Evolutionary conservation across 2,329 filamentous ascomycete species (phyloP).

Genomic region (Lachnum nothofagi): DNA sequence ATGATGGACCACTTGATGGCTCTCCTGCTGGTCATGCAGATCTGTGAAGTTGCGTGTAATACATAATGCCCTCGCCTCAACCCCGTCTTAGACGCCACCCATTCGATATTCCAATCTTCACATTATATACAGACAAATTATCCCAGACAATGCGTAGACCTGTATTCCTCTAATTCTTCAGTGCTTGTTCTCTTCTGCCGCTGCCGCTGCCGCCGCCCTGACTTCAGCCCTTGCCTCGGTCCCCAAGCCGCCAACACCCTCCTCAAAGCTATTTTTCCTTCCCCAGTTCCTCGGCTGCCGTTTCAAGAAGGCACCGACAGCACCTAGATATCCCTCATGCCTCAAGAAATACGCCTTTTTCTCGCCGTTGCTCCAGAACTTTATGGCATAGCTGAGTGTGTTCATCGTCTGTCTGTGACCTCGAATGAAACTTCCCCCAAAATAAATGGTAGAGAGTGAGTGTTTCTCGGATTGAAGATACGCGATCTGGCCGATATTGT

Average conservation of each 20-base stretch:
- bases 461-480: slow-evolving; percentile 97
- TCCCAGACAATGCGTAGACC: too few species aligned
- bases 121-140: too few species aligned
- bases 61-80: too few species aligned
- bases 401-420: slow-evolving; percentile 98
- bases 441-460: slow-evolving; percentile 87
- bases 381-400: slow-evolving; percentile 91
- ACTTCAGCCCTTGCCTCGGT: slow-evolving; percentile 26
- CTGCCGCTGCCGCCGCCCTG: slow-evolving; percentile 1
- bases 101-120: too few species aligned
- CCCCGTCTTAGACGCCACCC: too few species aligned
- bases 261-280: slow-evolving; percentile 60
- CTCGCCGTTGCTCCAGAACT: slow-evolving; percentile 90
- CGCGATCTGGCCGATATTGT: slow-evolving; percentile 97
- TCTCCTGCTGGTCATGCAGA: too few species aligned
- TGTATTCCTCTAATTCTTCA: background rate
- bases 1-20: too few species aligned
- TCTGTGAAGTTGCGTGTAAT: too few species aligned
- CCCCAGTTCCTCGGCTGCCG: slow-evolving; percentile 89
- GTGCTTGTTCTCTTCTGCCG: too few species aligned
- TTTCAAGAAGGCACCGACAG: slow-evolving; percentile 91
- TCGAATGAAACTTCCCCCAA: slow-evolving; percentile 93
- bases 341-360: slow-evolving; percentile 95
- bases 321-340: slow-evolving; percentile 91
- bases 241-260: slow-evolving; percentile 18